These are phyloP conservation scores for Cladosporium sphaerospermum DNA, from an alignment of 2,329 filamentous ascomycete species.

Conservation along the genomic window DNA sequence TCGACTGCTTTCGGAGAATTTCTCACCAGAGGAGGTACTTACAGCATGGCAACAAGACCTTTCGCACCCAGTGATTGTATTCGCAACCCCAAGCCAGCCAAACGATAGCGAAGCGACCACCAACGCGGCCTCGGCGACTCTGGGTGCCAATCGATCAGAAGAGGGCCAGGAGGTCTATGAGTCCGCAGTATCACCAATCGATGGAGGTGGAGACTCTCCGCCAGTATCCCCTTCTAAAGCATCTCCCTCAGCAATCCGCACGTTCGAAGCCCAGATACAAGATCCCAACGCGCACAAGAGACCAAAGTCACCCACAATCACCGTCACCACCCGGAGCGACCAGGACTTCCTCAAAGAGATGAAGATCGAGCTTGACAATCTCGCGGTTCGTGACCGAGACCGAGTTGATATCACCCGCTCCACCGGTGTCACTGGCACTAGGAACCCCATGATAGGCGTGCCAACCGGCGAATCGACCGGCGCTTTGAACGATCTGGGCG, in stretches of 20 bases:
- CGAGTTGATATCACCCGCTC: conserved; percentile 31
- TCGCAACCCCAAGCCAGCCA: conserved; percentile 59
- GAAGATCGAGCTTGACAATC: conserved; percentile 58
- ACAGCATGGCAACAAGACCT: conserved; percentile 58
- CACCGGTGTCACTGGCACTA: background rate
- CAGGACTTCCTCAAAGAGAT: conserved; percentile 31
- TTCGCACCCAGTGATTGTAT: conserved; percentile 13
- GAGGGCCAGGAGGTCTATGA: conserved; percentile 24
- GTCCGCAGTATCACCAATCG: conserved; percentile 19
- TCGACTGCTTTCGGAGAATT: conserved; percentile 79
- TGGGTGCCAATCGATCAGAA: conserved; percentile 17
- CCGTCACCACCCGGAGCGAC: conserved; percentile 28
- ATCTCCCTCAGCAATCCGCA: conserved; percentile 22
- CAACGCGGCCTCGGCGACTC: conserved; percentile 20
- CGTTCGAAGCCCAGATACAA: conserved; percentile 26
- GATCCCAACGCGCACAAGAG: conserved; percentile 28
- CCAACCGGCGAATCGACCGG: conserved; percentile 33
- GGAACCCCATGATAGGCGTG: conserved; percentile 15
- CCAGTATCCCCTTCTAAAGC: conserved; percentile 17
- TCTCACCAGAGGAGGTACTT: conserved; percentile 83
- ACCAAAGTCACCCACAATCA: conserved; percentile 25
- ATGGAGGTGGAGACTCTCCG: conserved; percentile 16
- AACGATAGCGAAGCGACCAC: conserved; percentile 38
- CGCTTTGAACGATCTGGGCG: conserved; percentile 28
- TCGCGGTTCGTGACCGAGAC: conserved; percentile 61